A percentile compares a stretch with the other conserved stretches of the same genome.
Conservation (phyloP, 2,329 filamentous ascomycete genomes). For the Pseudocercospora crystallina region DNA sequence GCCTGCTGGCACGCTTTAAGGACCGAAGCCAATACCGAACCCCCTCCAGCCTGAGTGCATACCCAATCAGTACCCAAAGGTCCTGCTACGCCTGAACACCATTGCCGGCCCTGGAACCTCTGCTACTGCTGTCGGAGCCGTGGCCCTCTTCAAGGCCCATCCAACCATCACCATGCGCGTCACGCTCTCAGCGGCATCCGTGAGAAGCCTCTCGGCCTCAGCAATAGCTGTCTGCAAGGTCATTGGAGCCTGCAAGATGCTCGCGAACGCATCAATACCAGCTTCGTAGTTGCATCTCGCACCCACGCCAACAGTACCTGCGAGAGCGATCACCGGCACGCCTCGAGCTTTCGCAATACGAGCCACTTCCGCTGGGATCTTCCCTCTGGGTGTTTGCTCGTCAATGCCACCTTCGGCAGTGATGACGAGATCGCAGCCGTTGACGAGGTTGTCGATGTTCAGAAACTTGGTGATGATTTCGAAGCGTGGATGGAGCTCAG, state of each 20-base stretch:
- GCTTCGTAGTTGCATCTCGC: conserved; percentile 36
- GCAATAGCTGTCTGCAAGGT: conserved; percentile 38
- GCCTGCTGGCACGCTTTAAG: too few species aligned
- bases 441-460: conserved; percentile 47
- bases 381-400: conserved; percentile 52
- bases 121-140: conserved; percentile 8
- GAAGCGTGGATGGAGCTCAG: conserved; percentile 47
- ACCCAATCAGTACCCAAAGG: conserved; percentile 10
- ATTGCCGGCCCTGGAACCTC: conserved; percentile 2
- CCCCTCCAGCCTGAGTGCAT: not conserved
- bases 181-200: conserved; percentile 39
- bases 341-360: conserved; percentile 47
- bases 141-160: conserved; percentile 26
- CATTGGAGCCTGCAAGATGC: conserved; percentile 36
- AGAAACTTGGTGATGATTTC: conserved; percentile 55
- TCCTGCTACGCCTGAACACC: conserved; percentile 14
- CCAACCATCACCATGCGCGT: conserved; percentile 41
- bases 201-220: conserved; percentile 36
- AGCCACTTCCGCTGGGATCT: conserved; percentile 56
- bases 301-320: conserved; percentile 42
- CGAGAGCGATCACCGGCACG: conserved; percentile 49
- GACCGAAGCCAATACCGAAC: too few species aligned
- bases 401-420: conserved; percentile 57
- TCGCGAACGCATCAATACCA: conserved; percentile 40
- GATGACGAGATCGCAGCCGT: conserved; percentile 52